phyloP scores from a whole-genome alignment of 306 rosid species.

The Fagus crenata region DNA sequence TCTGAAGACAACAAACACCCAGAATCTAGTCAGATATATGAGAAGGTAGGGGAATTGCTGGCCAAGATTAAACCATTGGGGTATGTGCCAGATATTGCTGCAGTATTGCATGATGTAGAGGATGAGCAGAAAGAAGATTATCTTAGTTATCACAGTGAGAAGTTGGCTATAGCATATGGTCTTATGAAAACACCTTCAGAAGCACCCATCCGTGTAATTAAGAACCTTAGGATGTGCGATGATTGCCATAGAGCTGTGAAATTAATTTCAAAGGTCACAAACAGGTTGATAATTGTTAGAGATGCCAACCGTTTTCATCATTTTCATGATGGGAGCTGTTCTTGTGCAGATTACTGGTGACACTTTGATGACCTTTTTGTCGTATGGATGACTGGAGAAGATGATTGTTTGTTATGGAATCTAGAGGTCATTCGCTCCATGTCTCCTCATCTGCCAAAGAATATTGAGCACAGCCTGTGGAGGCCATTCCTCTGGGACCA shows the following conservation, averaged over 20 bases:
- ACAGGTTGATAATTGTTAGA: constrained; percentile 31
- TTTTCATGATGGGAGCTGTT: constrained; percentile 32
- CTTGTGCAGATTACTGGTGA: constrained; percentile 38
- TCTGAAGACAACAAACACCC: constrained; percentile 40
- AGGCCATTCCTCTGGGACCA: neutral
- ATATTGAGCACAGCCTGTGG: neutral
- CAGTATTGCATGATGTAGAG: constrained; percentile 39
- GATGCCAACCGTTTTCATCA: constrained; percentile 37
- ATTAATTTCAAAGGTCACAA: constrained; percentile 28
- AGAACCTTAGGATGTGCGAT: constrained; percentile 37
- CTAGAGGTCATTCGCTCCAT: neutral
- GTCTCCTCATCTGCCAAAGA: neutral
- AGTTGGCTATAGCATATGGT: constrained; percentile 38
- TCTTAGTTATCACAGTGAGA: constrained; percentile 42
- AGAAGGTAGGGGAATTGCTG: constrained; percentile 40
- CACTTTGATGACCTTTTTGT: neutral
- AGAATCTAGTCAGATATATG: constrained; percentile 31
- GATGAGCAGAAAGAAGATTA: constrained; percentile 45
- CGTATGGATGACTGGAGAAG: neutral
- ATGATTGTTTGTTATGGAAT: neutral
- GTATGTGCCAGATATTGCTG: constrained; percentile 35
- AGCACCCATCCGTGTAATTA: constrained; percentile 30
- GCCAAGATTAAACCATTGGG: constrained; percentile 37
- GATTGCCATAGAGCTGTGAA: constrained; percentile 38
- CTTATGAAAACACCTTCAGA: constrained; percentile 30